Evolutionary conservation across 257 asterid species (phyloP).

Genomic region (Primulina eburnea): DNA sequence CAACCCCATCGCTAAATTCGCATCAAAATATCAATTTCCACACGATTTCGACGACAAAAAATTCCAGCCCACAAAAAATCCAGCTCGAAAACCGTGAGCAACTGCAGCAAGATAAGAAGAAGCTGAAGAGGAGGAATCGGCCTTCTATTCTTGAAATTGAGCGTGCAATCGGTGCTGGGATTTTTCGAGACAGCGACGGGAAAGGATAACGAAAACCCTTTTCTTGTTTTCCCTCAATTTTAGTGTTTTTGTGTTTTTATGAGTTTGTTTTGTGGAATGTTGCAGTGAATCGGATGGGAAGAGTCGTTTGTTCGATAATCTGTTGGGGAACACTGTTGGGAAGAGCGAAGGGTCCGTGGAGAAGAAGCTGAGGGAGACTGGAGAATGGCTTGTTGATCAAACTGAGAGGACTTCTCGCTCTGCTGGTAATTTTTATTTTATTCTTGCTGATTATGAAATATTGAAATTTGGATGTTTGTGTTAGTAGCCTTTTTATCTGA

Average conservation of each 20-base stretch:
- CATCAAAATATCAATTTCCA: slow-evolving; percentile 25
- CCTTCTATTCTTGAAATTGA: slow-evolving; percentile 68
- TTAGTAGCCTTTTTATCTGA: too few species aligned
- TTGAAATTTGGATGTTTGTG: too few species aligned
- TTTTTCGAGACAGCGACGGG: slow-evolving; percentile 60
- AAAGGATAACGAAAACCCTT: slow-evolving; percentile 18
- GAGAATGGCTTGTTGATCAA: slow-evolving; percentile 59
- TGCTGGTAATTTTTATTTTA: slow-evolving; percentile 34
- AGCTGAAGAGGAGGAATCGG: slow-evolving; percentile 26
- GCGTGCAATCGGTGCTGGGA: slow-evolving; percentile 78
- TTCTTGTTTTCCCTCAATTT: neutral
- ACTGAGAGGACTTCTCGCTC: slow-evolving; percentile 47
- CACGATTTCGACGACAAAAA: slow-evolving; percentile 23
- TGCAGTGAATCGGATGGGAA: slow-evolving; percentile 40
- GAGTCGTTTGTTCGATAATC: slow-evolving; percentile 37
- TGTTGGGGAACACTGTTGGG: slow-evolving; percentile 47
- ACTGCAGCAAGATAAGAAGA: neutral
- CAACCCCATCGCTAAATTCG: slow-evolving; percentile 28
- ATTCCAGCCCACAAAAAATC: neutral
- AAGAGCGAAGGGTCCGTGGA: slow-evolving; percentile 59
- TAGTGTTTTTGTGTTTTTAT: neutral
- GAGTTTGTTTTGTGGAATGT: neutral
- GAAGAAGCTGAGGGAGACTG: slow-evolving; percentile 72
- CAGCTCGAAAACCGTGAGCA: slow-evolving; percentile 6
- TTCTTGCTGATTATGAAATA: neutral